These are phyloP conservation scores for Globisporangium iwayamae DNA, from an alignment of 352 stramenopile genomes.

Conservation along the genomic window DNA sequence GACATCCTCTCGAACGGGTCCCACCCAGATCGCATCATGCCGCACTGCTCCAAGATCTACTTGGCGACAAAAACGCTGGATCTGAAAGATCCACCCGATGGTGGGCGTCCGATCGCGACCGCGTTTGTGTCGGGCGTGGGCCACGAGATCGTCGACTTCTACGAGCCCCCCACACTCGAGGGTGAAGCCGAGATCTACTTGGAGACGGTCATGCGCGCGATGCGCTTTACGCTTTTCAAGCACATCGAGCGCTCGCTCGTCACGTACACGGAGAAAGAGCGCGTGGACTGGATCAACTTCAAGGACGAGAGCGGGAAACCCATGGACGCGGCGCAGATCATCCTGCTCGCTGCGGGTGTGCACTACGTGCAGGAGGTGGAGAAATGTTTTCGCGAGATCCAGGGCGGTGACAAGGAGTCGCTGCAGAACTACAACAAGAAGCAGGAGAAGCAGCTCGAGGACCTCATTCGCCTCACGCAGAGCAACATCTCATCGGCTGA, in stretches of 20 bases:
- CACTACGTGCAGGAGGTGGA: slow-evolving; percentile 94
- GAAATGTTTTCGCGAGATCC: slow-evolving; percentile 72
- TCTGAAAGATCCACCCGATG: slow-evolving; percentile 54
- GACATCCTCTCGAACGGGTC: slow-evolving; percentile 96
- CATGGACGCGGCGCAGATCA: slow-evolving; percentile 94
- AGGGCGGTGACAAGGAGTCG: slow-evolving; percentile 77
- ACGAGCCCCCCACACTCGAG: slow-evolving; percentile 88
- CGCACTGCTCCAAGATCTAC: slow-evolving; percentile 96
- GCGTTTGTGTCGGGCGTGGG: slow-evolving; percentile 93
- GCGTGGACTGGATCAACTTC: slow-evolving; percentile 95
- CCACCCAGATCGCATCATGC: slow-evolving; percentile 92
- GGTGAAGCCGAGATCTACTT: slow-evolving; percentile 98
- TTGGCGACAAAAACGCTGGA: slow-evolving; percentile 91
- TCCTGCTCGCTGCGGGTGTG: slow-evolving; percentile 89
- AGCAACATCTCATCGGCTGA: slow-evolving; percentile 91
- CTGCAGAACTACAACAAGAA: slow-evolving; percentile 90
- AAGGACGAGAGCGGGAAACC: slow-evolving; percentile 87
- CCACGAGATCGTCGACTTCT: slow-evolving; percentile 92
- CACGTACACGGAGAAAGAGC: slow-evolving; percentile 88
- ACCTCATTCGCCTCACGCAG: slow-evolving; percentile 92
- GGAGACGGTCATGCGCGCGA: slow-evolving; percentile 92
- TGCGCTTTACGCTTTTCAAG: slow-evolving; percentile 93
- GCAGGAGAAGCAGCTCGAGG: slow-evolving; percentile 92
- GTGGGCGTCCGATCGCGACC: slow-evolving; percentile 79
- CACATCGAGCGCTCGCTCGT: slow-evolving; percentile 92